Evolutionary conservation across 2,329 filamentous ascomycete species (phyloP).

Genomic region (Exophiala sp.): DNA sequence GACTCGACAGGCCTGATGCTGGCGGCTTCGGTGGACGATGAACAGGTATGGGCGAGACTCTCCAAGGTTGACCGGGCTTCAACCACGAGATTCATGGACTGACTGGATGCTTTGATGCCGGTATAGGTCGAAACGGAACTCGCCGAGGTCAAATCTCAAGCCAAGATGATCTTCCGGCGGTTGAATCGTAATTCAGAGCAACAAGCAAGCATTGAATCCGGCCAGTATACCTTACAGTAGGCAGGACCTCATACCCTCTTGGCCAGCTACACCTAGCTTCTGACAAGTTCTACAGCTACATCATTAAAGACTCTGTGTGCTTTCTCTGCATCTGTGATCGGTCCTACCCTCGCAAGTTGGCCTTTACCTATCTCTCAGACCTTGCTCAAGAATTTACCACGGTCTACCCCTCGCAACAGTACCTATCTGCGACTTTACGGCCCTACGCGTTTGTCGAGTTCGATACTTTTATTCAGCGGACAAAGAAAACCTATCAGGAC

Average conservation of each 20-base stretch:
- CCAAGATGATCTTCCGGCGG: slow-evolving; percentile 82
- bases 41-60: slow-evolving; percentile 51
- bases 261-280: neutral
- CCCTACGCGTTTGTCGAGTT: slow-evolving; percentile 98
- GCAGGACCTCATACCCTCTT: slow-evolving; percentile 29
- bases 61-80: neutral
- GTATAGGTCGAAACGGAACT: slow-evolving; percentile 64
- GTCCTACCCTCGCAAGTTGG: slow-evolving; percentile 93
- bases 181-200: slow-evolving; percentile 82
- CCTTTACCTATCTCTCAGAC: slow-evolving; percentile 96
- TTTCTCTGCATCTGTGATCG: slow-evolving; percentile 92
- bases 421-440: slow-evolving; percentile 67
- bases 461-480: slow-evolving; percentile 91
- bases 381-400: slow-evolving; percentile 84
- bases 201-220: slow-evolving; percentile 86
- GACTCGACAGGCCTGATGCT: slow-evolving; percentile 71
- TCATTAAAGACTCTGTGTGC: slow-evolving; percentile 74
- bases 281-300: slow-evolving; percentile 55
- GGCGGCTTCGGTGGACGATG: slow-evolving; percentile 89
- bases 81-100: slow-evolving; percentile 3
- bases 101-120: neutral
- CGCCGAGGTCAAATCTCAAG: slow-evolving; percentile 80
- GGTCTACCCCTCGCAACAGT: slow-evolving; percentile 68
- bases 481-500: slow-evolving; percentile 90
- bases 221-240: slow-evolving; percentile 78